Conservation (phyloP, 1,139 yeast genomes). For the Suhomyces choctaworum region DNA sequence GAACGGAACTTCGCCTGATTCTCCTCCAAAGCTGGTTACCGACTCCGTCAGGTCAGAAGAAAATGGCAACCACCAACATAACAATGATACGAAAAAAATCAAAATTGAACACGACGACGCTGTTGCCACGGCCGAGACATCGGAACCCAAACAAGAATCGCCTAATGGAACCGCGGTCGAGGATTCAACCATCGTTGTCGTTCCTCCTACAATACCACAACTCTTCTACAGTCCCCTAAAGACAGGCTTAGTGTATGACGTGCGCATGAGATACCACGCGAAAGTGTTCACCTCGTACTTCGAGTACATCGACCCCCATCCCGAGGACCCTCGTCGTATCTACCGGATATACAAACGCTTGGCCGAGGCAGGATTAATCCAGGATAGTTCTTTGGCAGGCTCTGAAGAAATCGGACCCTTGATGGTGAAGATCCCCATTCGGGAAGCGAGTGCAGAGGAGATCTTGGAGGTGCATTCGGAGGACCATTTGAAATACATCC, state of each 20-base stretch:
- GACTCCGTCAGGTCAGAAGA: conserved; percentile 3
- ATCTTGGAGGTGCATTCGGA: conserved; percentile 82
- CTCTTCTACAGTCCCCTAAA: conserved; percentile 69
- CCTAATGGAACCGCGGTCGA: not conserved
- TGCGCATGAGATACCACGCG: conserved; percentile 96
- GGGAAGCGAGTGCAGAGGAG: conserved; percentile 88
- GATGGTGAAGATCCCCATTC: conserved; percentile 84
- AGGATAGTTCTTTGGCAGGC: conserved; percentile 79
- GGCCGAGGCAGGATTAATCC: conserved; percentile 90
- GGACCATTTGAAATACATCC: conserved; percentile 74
- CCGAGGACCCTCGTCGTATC: conserved; percentile 96
- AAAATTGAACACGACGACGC: conserved; percentile 6
- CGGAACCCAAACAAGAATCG: not conserved
- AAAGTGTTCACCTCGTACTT: conserved; percentile 88
- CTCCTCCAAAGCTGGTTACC: not conserved
- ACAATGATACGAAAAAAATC: conserved; percentile 7
- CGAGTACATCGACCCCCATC: conserved; percentile 97
- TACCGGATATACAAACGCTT: conserved; percentile 89
- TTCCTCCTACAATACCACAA: conserved; percentile 56
- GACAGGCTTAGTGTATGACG: conserved; percentile 95
- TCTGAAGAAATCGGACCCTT: conserved; percentile 80
- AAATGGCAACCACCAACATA: conserved; percentile 1
- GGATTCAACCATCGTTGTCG: conserved; percentile 38
- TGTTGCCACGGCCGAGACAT: not conserved
- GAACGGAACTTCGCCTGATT: conserved; percentile 1